These are phyloP conservation scores for Penicillium arizonense DNA, from an alignment of 495 filamentous ascomycete genomes.

Conservation along the genomic window DNA sequence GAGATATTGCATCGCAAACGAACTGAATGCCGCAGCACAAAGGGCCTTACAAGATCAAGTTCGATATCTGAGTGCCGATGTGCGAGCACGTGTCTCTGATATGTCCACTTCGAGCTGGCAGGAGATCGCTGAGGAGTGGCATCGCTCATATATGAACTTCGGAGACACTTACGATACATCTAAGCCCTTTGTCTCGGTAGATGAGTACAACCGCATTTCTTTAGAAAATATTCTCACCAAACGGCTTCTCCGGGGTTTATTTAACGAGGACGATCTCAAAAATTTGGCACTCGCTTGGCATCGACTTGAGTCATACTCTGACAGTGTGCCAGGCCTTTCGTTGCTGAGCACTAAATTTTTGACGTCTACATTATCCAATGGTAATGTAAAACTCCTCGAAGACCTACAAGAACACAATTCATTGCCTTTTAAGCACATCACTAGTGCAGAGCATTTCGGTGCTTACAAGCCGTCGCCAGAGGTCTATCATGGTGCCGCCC, in stretches of 20 bases:
- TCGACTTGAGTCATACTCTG: slow-evolving; percentile 16
- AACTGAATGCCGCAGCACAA: slow-evolving; percentile 12
- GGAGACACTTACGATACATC: slow-evolving; percentile 17
- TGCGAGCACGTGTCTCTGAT: slow-evolving; percentile 10
- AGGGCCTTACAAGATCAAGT: slow-evolving; percentile 8
- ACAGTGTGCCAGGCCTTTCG: slow-evolving; percentile 16
- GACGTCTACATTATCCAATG: slow-evolving; percentile 66
- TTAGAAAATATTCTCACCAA: slow-evolving; percentile 12
- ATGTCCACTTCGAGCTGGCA: slow-evolving; percentile 12
- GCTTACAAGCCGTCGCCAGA: slow-evolving; percentile 67
- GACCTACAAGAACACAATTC: slow-evolving; percentile 53
- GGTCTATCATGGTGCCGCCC: slow-evolving; percentile 60
- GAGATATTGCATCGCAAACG: slow-evolving; percentile 18
- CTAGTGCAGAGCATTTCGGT: slow-evolving; percentile 60
- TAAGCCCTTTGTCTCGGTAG: slow-evolving; percentile 19
- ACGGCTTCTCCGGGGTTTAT: slow-evolving; percentile 9
- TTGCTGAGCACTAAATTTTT: slow-evolving; percentile 48
- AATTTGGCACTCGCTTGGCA: slow-evolving; percentile 19
- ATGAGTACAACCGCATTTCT: slow-evolving; percentile 19
- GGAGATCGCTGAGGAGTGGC: slow-evolving; percentile 16
- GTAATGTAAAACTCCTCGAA: slow-evolving; percentile 59
- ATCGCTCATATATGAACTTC: slow-evolving; percentile 19
- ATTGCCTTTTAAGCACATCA: slow-evolving; percentile 56
- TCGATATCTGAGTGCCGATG: slow-evolving; percentile 3
- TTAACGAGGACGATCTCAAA: slow-evolving; percentile 14